Percentiles rank a stretch among this genome's conserved stretches.
Evolutionary conservation across 208 protist species (phyloP).

Genomic region (Crithidia thermophila): DNA sequence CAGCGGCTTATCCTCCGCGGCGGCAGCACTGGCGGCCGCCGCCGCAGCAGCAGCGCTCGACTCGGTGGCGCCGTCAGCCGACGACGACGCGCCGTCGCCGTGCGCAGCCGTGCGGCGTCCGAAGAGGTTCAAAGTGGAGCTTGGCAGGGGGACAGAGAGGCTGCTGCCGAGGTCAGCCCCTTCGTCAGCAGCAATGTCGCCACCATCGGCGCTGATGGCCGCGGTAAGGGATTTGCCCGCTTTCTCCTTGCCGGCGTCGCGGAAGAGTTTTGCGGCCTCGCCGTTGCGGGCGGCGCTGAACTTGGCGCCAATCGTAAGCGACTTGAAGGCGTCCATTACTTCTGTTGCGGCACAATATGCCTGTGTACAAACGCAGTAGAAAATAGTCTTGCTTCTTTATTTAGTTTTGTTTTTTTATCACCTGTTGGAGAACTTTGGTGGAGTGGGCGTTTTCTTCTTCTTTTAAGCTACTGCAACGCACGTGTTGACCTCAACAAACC

Average conservation of each 20-base stretch:
- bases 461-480: too few relatives aligned
- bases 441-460: too few relatives aligned
- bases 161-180: constrained; percentile 19
- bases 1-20: constrained; percentile 44
- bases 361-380: background rate
- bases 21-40: background rate
- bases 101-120: constrained; percentile 6
- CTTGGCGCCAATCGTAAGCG: constrained; percentile 60
- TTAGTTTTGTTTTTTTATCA: too few relatives aligned
- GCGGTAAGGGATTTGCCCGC: constrained; percentile 8
- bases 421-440: too few relatives aligned
- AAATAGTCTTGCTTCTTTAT: background rate
- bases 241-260: constrained; percentile 26
- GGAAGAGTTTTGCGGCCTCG: constrained; percentile 65
- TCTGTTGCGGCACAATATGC: background rate
- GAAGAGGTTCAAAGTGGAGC: constrained; percentile 63
- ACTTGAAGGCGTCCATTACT: constrained; percentile 68
- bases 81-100: background rate
- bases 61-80: background rate
- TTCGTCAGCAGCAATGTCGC: constrained; percentile 14
- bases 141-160: constrained; percentile 48
- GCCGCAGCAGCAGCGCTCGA: constrained; percentile 1
- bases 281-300: constrained; percentile 61
- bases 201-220: constrained; percentile 11
- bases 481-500: too few relatives aligned